Evolutionary conservation across 2,329 filamentous ascomycete genomes (phyloP).

Genomic region (Elsinoe perseae): DNA sequence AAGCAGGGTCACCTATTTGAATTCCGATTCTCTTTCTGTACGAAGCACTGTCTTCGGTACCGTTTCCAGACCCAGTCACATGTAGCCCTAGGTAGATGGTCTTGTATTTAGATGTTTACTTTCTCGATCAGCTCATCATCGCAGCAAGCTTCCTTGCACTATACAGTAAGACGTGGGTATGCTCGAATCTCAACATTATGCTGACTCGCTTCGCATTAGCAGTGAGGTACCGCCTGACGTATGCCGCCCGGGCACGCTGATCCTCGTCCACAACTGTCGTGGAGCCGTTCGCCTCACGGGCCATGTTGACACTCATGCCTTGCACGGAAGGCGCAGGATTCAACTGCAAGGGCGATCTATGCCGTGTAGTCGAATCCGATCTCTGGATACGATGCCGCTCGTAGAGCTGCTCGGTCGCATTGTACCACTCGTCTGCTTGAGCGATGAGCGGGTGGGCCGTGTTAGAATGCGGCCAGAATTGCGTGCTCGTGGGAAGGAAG

Average conservation of each 20-base stretch:
- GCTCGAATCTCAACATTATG: slow-evolving; percentile 28
- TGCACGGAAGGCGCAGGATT: too few species aligned
- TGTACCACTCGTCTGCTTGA: background rate
- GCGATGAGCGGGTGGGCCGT: background rate
- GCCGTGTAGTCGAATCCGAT: background rate
- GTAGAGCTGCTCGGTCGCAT: background rate
- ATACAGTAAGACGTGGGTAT: too few species aligned
- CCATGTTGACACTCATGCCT: background rate
- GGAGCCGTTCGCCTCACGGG: background rate
- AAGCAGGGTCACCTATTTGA: too few species aligned
- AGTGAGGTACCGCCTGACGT: slow-evolving; percentile 22
- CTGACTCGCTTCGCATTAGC: slow-evolving; percentile 27
- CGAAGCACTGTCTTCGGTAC: too few species aligned
- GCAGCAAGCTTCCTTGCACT: too few species aligned
- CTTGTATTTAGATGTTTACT: too few species aligned
- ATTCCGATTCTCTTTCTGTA: too few species aligned
- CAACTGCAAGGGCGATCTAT: background rate
- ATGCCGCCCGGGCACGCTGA: background rate
- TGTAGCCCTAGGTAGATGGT: too few species aligned
- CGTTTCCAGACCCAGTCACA: too few species aligned
- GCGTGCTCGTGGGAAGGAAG: background rate
- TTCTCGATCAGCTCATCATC: too few species aligned
- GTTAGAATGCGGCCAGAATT: too few species aligned
- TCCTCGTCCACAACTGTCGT: background rate
- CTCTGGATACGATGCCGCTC: background rate